phyloP scores from a whole-genome alignment of 108 stramenopile genomes.

The Skeletonema tropicum region DNA sequence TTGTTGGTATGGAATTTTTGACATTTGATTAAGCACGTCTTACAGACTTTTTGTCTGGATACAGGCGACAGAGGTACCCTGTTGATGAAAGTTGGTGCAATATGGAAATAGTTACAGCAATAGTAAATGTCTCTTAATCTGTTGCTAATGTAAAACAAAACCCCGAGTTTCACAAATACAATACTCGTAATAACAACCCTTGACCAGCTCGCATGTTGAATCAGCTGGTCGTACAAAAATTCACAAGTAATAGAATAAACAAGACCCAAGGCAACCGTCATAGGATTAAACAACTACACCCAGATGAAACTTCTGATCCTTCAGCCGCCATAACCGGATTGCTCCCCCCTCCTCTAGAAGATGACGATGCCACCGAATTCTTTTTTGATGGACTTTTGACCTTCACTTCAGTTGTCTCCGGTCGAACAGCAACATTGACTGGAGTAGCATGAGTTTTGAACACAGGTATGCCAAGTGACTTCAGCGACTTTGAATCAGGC shows the following conservation, averaged over 20 bases:
- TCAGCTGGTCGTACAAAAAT: neutral
- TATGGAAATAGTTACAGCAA: too few relatives aligned
- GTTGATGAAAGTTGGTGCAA: too few relatives aligned
- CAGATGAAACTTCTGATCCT: constrained; percentile 14
- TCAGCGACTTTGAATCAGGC: constrained; percentile 76
- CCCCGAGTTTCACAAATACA: neutral
- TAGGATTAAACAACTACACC: constrained; percentile 31
- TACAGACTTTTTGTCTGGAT: neutral
- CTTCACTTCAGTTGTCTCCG: constrained; percentile 28
- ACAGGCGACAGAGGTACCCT: too few relatives aligned
- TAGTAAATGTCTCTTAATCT: too few relatives aligned
- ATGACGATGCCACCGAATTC: constrained; percentile 2
- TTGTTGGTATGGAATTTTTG: neutral
- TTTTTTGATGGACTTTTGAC: constrained; percentile 18
- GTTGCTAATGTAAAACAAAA: neutral
- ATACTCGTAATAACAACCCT: neutral
- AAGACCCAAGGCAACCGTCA: constrained; percentile 8
- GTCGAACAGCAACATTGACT: constrained; percentile 80
- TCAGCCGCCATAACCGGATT: constrained; percentile 20
- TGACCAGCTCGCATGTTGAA: neutral
- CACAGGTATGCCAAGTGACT: constrained; percentile 70
- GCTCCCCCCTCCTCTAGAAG: constrained; percentile 27
- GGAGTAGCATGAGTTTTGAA: constrained; percentile 92
- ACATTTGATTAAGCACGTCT: neutral
- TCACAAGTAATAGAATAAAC: neutral